Percentiles rank a stretch among this genome's conserved stretches.
Conservation (phyloP, 2,329 filamentous ascomycete genomes). For the Hymenoscyphus salicellus region DNA sequence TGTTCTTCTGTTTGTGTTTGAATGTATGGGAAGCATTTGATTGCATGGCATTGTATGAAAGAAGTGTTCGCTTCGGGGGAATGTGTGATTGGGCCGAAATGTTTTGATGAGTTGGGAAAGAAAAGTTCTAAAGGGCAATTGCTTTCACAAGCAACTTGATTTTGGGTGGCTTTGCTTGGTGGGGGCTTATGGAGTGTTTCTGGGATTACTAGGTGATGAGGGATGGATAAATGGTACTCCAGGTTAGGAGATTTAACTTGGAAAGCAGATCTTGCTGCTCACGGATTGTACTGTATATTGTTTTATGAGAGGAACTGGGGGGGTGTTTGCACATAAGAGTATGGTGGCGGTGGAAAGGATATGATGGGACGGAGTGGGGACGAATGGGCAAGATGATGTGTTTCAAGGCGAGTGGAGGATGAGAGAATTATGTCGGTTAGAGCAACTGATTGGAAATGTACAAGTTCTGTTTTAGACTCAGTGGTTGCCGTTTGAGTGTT, state of each 20-base stretch:
- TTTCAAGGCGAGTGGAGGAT: not conserved
- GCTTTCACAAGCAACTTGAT: conserved; percentile 10
- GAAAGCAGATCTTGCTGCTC: conserved; percentile 9
- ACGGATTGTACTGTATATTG: conserved; percentile 4
- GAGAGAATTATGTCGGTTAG: not conserved
- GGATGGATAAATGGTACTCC: not conserved
- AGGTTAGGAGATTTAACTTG: not conserved
- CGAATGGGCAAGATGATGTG: not conserved
- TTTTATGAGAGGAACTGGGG: not conserved
- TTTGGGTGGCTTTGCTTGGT: conserved; percentile 6
- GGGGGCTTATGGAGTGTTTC: conserved; percentile 2
- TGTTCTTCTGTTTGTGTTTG: not conserved
- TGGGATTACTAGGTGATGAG: not conserved
- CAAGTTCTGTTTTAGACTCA: not conserved
- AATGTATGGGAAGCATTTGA: not conserved
- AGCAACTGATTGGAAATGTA: not conserved
- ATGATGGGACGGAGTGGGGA: not conserved
- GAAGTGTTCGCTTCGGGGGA: not conserved
- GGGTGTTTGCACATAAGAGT: conserved; percentile 3
- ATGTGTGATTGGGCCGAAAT: not conserved
- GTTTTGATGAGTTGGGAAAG: conserved; percentile 1
- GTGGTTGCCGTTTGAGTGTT: not conserved
- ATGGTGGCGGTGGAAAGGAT: not conserved
- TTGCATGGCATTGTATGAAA: not conserved
- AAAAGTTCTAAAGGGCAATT: conserved; percentile 5